These are phyloP conservation scores for Boletus coccyginus DNA, from an alignment of 768 basidiomycete species.

Conservation along the genomic window DNA sequence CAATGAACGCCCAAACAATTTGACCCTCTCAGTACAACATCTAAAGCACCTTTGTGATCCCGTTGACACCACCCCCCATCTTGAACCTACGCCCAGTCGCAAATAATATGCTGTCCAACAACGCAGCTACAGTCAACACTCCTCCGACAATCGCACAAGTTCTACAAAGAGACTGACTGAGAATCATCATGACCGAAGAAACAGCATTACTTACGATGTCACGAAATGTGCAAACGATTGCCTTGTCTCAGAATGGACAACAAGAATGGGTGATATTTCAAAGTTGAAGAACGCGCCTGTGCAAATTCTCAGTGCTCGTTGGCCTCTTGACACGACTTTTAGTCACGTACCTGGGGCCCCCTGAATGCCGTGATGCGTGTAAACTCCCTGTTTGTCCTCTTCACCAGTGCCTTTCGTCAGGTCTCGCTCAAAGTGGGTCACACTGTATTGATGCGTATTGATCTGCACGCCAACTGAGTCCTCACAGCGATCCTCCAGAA, in stretches of 20 bases:
- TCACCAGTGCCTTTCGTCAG: conserved; percentile 60
- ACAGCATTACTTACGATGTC: conserved; percentile 72
- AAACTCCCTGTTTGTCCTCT: conserved; percentile 60
- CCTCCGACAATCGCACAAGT: conserved; percentile 98
- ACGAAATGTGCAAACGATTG: conserved; percentile 98
- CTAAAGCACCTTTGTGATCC: conserved; percentile 33
- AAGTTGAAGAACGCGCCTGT: conserved; percentile 86
- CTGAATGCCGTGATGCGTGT: conserved; percentile 67
- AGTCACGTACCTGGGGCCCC: conserved; percentile 61
- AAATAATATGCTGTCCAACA: conserved; percentile 86
- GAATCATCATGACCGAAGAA: neutral
- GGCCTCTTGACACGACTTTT: neutral
- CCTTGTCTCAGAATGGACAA: conserved; percentile 85
- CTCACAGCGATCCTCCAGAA: neutral
- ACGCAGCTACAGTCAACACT: conserved; percentile 88
- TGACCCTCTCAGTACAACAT: conserved; percentile 10
- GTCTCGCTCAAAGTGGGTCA: conserved; percentile 95
- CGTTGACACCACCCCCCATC: conserved; percentile 42
- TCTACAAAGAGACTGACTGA: conserved; percentile 38
- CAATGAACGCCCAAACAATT: conserved; percentile 8
- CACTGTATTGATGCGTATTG: conserved; percentile 92
- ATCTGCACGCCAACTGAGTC: conserved; percentile 42
- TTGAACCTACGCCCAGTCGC: conserved; percentile 75
- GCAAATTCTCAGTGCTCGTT: neutral
- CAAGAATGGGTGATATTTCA: conserved; percentile 95